Conservation (phyloP, 2,329 filamentous ascomycete species). For the Pyrenochaeta sp. region DNA sequence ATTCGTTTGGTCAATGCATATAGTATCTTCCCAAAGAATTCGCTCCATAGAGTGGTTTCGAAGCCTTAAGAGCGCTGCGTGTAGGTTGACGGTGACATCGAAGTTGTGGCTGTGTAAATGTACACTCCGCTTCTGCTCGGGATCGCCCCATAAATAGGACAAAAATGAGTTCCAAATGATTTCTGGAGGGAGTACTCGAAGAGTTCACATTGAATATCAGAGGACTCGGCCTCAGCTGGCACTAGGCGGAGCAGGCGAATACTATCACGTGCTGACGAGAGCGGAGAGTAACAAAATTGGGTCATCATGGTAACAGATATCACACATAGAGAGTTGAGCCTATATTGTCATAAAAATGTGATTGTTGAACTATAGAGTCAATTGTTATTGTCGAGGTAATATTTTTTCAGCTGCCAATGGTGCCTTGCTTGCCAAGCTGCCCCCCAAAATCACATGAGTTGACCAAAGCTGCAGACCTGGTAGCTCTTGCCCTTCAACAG, state of each 20-base stretch:
- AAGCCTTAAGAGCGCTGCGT: constrained; percentile 10
- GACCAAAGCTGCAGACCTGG: too few relatives aligned
- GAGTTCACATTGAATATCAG: constrained; percentile 6
- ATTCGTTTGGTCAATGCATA: constrained; percentile 20
- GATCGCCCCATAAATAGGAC: constrained; percentile 8
- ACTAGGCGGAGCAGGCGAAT: neutral
- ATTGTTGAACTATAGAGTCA: too few relatives aligned
- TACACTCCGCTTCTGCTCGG: neutral
- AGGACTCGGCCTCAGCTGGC: neutral
- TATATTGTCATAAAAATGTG: too few relatives aligned
- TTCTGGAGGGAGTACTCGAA: constrained; percentile 3
- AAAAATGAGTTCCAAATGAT: neutral
- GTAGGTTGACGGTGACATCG: neutral
- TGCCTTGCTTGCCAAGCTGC: too few relatives aligned
- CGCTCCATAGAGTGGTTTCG: constrained; percentile 6
- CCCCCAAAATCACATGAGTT: too few relatives aligned
- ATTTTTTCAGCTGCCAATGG: too few relatives aligned
- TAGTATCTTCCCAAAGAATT: constrained; percentile 17
- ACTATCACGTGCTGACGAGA: too few relatives aligned
- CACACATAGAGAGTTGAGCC: too few relatives aligned
- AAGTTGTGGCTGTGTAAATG: constrained; percentile 2
- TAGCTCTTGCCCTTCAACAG: too few relatives aligned
- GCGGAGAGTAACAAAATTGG: too few relatives aligned
- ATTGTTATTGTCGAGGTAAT: too few relatives aligned
- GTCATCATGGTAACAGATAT: too few relatives aligned